Evolutionary conservation across 106 monocot genomes (phyloP).

Genomic region (Alisma plantagoaquatica): DNA sequence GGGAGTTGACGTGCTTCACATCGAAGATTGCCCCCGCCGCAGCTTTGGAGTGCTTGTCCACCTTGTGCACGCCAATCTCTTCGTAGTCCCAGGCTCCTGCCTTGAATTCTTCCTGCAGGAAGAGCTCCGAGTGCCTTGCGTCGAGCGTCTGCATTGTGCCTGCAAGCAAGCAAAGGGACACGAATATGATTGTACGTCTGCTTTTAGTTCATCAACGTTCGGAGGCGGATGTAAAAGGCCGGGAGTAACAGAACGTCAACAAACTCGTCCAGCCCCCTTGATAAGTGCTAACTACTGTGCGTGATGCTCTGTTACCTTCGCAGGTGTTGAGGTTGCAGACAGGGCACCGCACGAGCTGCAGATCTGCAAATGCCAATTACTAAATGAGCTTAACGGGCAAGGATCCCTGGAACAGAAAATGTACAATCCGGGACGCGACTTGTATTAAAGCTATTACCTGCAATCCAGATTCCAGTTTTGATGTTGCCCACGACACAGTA

Average conservation of each 20-base stretch:
- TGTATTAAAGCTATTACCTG: conserved; percentile 20
- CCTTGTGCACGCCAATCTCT: conserved; percentile 47
- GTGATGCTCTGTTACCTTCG: conserved; percentile 25
- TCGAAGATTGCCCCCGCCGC: conserved; percentile 74
- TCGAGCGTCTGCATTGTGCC: conserved; percentile 94
- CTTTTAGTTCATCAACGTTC: not conserved
- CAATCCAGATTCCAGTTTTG: conserved; percentile 57
- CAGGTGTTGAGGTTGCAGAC: conserved; percentile 69
- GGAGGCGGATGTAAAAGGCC: not conserved
- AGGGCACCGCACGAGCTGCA: conserved; percentile 63
- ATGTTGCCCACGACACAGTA: conserved; percentile 31
- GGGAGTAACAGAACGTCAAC: not conserved
- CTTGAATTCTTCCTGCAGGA: conserved; percentile 57
- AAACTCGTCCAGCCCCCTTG: too few species aligned
- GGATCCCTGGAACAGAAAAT: too few species aligned
- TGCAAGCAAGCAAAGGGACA: conserved; percentile 14
- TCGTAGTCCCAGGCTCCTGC: conserved; percentile 52
- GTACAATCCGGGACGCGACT: too few species aligned
- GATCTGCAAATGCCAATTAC: too few species aligned
- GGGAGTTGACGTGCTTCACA: conserved; percentile 26
- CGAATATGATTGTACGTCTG: too few species aligned
- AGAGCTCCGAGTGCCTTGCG: conserved; percentile 62
- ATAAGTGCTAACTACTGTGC: too few species aligned
- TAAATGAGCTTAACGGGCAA: too few species aligned
- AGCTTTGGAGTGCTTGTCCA: conserved; percentile 23